These are phyloP conservation scores for Avena eriantha DNA, from an alignment of 176 grass and related monocot species.

Conservation along the genomic window DNA sequence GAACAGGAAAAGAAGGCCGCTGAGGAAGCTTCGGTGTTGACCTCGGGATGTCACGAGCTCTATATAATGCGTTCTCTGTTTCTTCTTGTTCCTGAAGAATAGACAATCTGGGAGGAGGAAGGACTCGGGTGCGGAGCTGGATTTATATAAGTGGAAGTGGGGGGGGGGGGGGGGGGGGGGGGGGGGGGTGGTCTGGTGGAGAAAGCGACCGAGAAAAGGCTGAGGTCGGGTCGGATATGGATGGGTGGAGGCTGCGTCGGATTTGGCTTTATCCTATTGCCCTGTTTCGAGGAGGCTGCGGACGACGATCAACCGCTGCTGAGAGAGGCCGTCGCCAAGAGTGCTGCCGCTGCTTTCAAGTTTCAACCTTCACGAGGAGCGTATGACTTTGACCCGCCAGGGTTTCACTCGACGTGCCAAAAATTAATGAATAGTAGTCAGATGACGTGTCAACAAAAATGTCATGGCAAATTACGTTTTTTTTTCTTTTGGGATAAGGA, in stretches of 20 bases:
- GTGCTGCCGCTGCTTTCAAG: constrained; percentile 1
- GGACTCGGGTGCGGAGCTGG: background rate
- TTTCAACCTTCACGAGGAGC: background rate
- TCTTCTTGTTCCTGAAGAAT: background rate
- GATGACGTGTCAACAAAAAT: background rate
- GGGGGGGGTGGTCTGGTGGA: background rate
- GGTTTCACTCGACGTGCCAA: background rate
- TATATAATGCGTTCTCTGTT: background rate
- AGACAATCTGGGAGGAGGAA: background rate
- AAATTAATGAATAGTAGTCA: background rate
- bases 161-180: no score
- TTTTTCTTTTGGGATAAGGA: background rate
- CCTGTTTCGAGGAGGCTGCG: background rate
- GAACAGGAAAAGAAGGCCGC: constrained; percentile 5
- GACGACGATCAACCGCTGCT: background rate
- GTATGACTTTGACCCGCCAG: background rate
- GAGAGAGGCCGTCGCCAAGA: constrained; percentile 3
- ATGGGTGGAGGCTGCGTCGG: background rate
- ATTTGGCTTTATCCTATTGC: background rate
- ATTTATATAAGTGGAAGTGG: constrained; percentile 33
- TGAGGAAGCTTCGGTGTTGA: background rate
- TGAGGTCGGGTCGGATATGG: background rate
- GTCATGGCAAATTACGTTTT: background rate
- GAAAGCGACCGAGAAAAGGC: background rate
- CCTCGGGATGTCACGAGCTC: background rate